These are phyloP conservation scores for Veloboletus limbatus DNA, from an alignment of 1,284 basidiomycete genomes.

Conservation along the genomic window DNA sequence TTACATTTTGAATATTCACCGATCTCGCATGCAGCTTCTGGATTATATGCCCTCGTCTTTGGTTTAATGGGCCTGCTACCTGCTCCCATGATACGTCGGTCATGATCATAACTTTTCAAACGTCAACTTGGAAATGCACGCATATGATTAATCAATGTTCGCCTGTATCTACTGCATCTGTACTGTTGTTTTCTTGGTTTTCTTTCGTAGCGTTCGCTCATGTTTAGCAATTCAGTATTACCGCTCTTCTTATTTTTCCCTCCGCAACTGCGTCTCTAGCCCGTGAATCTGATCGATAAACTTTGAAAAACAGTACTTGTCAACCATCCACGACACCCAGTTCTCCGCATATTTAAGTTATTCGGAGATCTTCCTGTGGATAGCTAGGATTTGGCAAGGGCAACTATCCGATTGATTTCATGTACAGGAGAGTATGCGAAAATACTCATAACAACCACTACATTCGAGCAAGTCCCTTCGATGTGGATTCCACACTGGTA, in stretches of 20 bases:
- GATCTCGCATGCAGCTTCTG: conserved; percentile 45
- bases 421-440: neutral
- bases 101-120: conserved; percentile 12
- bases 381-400: too few relatives aligned
- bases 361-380: too few relatives aligned
- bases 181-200: conserved; percentile 9
- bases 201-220: neutral
- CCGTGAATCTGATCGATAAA: too few relatives aligned
- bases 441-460: neutral
- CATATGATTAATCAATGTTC: conserved; percentile 6
- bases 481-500: too few relatives aligned
- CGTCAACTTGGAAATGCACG: conserved; percentile 11
- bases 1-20: neutral
- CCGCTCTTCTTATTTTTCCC: too few relatives aligned
- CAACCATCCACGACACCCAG: too few relatives aligned
- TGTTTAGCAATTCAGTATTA: neutral
- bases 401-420: neutral
- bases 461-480: neutral
- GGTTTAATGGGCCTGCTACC: conserved; percentile 69
- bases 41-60: conserved; percentile 64
- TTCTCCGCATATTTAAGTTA: too few relatives aligned
- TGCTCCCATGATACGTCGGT: conserved; percentile 50
- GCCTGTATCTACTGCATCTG: conserved; percentile 20
- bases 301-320: too few relatives aligned
- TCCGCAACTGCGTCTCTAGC: too few relatives aligned